These are phyloP conservation scores for Gynostemma pentaphyllum DNA, from an alignment of 306 rosid species.

Conservation along the genomic window DNA sequence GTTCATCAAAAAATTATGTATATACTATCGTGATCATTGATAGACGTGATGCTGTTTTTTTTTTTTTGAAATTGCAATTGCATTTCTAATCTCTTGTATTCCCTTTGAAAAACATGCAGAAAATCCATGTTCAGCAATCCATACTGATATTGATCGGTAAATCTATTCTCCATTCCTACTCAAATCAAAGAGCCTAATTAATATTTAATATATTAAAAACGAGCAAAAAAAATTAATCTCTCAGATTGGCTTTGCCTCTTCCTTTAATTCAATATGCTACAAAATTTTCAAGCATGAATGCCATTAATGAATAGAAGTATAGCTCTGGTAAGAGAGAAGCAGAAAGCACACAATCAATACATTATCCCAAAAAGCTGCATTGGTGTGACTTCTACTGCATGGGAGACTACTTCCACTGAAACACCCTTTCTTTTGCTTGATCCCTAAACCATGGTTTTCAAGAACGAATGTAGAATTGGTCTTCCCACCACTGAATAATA, in stretches of 20 bases:
- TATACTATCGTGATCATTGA: background rate
- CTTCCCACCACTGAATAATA: slow-evolving; percentile 59
- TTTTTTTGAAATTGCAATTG: background rate
- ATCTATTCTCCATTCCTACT: too few species aligned
- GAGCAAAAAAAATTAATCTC: background rate
- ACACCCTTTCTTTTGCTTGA: slow-evolving; percentile 72
- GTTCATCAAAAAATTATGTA: background rate
- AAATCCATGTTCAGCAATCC: too few species aligned
- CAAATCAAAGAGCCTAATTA: too few species aligned
- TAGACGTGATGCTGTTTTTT: background rate
- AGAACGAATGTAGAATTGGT: slow-evolving; percentile 70
- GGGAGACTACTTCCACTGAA: slow-evolving; percentile 64
- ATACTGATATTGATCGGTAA: too few species aligned
- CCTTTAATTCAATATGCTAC: background rate
- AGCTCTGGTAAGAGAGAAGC: slow-evolving; percentile 21
- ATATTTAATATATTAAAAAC: background rate
- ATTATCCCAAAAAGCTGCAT: slow-evolving; percentile 13
- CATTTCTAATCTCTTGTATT: background rate
- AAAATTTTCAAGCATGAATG: background rate
- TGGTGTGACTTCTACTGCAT: slow-evolving; percentile 41
- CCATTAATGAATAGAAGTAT: slow-evolving; percentile 5
- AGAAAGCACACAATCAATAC: slow-evolving; percentile 14
- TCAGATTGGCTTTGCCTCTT: background rate
- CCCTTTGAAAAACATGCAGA: too few species aligned
- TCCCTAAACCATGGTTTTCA: slow-evolving; percentile 65